Evolutionary conservation across 352 stramenopile genomes (phyloP).

Genomic region (Pythium aquatile): DNA sequence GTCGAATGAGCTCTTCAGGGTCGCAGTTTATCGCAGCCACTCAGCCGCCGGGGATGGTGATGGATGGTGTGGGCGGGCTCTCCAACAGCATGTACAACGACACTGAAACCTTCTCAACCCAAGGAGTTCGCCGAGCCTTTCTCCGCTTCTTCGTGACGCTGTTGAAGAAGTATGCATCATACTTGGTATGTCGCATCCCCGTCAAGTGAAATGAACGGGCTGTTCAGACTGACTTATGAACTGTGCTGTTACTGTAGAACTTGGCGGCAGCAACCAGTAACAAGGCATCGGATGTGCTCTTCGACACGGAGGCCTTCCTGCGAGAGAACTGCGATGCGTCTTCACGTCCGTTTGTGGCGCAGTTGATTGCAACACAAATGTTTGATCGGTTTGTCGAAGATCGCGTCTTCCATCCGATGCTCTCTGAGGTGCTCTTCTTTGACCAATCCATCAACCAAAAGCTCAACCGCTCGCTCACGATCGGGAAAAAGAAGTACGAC

Average conservation of each 20-base stretch:
- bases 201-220: too few relatives aligned
- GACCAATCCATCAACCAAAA: slow-evolving; percentile 88
- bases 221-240: too few relatives aligned
- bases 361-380: slow-evolving; percentile 76
- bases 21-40: slow-evolving; percentile 21
- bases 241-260: background rate
- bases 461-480: slow-evolving; percentile 69
- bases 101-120: slow-evolving; percentile 61
- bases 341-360: slow-evolving; percentile 59
- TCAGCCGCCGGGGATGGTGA: slow-evolving; percentile 10
- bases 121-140: slow-evolving; percentile 68
- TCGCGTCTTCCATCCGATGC: slow-evolving; percentile 54
- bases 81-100: slow-evolving; percentile 72
- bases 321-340: slow-evolving; percentile 62
- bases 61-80: slow-evolving; percentile 43
- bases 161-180: slow-evolving; percentile 75
- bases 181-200: slow-evolving; percentile 43
- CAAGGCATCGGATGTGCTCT: slow-evolving; percentile 40
- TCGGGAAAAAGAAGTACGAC: slow-evolving; percentile 84
- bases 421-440: slow-evolving; percentile 81
- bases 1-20: slow-evolving; percentile 33
- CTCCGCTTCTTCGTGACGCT: slow-evolving; percentile 82
- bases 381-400: slow-evolving; percentile 86
- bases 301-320: slow-evolving; percentile 65
- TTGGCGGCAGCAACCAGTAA: slow-evolving; percentile 26